These are phyloP conservation scores for Cryoendolithus antarcticus DNA, from an alignment of 2,329 filamentous ascomycete species.

Conservation along the genomic window DNA sequence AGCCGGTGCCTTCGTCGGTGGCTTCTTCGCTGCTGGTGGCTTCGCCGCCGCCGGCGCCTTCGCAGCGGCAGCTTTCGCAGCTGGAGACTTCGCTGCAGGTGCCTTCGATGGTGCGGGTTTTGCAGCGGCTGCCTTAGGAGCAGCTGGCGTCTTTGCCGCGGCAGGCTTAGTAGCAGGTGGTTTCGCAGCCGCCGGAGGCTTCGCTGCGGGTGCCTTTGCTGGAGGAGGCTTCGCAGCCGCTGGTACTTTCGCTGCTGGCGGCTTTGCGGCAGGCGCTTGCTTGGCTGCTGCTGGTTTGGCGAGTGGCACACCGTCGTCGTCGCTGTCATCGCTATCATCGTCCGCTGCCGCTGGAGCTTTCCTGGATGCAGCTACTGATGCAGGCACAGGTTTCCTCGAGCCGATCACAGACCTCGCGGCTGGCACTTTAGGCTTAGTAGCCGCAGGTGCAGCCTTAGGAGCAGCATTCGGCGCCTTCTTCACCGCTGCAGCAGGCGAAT, in stretches of 20 bases:
- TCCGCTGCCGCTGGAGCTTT: neutral
- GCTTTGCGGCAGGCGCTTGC: constrained; percentile 1
- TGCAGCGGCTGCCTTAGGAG: constrained; percentile 2
- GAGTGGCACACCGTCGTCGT: neutral
- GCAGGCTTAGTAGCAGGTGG: constrained; percentile 5
- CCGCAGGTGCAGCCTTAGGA: constrained; percentile 1
- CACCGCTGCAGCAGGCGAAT: neutral
- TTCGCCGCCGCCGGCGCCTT: constrained; percentile 1
- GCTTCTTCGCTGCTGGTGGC: neutral
- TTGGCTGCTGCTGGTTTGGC: constrained; percentile 6
- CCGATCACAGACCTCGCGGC: constrained; percentile 3
- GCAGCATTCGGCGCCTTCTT: constrained; percentile 1
- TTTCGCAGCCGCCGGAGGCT: neutral
- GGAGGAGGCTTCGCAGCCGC: neutral
- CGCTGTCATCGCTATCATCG: neutral
- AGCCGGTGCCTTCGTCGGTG: constrained; percentile 1
- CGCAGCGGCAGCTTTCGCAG: neutral
- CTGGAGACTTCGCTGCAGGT: constrained; percentile 3
- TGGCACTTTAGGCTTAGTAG: constrained; percentile 1
- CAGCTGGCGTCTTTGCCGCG: constrained; percentile 3
- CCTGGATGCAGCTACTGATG: constrained; percentile 5
- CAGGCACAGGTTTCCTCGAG: constrained; percentile 2
- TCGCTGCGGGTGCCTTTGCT: constrained; percentile 1
- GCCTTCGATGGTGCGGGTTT: too few relatives aligned
- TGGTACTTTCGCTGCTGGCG: neutral